Base-by-base conservation (phyloP, 139 green algal species). In the Tetraselmis chui region DNA sequence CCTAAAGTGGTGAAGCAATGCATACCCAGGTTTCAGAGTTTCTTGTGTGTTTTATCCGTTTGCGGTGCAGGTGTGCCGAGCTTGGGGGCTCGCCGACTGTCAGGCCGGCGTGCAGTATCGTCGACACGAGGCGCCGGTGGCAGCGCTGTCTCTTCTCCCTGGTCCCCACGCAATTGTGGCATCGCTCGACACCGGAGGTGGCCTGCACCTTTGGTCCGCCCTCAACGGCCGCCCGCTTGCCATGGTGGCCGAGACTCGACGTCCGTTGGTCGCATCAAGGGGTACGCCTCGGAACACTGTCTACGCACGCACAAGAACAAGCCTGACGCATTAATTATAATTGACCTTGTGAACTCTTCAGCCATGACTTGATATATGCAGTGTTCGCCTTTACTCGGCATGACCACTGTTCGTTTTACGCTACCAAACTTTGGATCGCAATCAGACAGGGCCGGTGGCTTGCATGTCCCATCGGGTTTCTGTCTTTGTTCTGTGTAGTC, bases 81-180 rank as follows among this genome's bases (percentile, higher is more conserved):
- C 45, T 5, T 67, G 45, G 45, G 45, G 45, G 45, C 45, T 67
- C 11, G 45, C 45, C 11, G 45, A 67, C 45, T 67, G 45, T 18
- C 45, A 67, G 45, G 83, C 83, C 81, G 83, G 83, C 11, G 76
- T 75, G 0, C 83, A 86, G 83, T 86, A 84, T 23, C 27, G 28
- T 0, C 59, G 76, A 1, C 83, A 86, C 29, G 32, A 58, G 32
- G 81, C 32, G 2, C 75, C 79, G 0, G 58, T 86, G 2, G 79
- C 29, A 2, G 29, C 29, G 18, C 76, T 84, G 26, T 81, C 75
- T 27, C 59, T 82, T 28, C 79, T 86, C 32, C 75, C 83, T 1
- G 29, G 23, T 1, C 18, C 11, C 0, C 28, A 1, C 2, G 24
- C n/a, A 23, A 27, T 82, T 26, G 77, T 81, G 2, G 83, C 83